Percentiles rank a stretch among this genome's conserved stretches.
These are phyloP conservation scores for Chaetomium cochliodes DNA, from an alignment of 495 filamentous ascomycete genomes.

Conservation along the genomic window DNA sequence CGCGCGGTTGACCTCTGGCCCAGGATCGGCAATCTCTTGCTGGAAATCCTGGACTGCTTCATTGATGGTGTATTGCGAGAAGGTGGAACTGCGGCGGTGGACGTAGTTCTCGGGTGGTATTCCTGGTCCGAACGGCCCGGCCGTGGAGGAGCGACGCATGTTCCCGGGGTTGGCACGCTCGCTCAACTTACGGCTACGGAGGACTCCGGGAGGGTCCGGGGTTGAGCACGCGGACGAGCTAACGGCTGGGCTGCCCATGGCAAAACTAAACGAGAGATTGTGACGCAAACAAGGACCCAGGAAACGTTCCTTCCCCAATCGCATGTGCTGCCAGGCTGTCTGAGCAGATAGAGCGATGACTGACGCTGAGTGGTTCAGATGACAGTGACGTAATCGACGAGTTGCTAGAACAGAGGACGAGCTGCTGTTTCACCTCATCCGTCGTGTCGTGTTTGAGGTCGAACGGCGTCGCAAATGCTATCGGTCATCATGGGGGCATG, in stretches of 20 bases:
- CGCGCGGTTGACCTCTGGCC: conserved; percentile 33
- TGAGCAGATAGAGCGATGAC: not conserved
- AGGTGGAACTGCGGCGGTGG: conserved; percentile 65
- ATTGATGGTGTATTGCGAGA: conserved; percentile 67
- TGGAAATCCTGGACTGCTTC: conserved; percentile 66
- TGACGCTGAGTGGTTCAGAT: not conserved
- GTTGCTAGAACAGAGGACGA: not conserved
- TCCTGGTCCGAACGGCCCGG: not conserved
- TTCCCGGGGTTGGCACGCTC: not conserved
- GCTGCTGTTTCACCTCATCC: not conserved
- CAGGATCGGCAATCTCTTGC: conserved; percentile 70
- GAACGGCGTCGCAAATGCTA: not conserved
- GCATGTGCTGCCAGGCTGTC: not conserved
- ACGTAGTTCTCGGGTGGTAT: conserved; percentile 34
- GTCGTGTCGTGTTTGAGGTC: not conserved
- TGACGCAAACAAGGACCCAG: too few relatives aligned
- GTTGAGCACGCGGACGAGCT: not conserved
- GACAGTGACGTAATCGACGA: conserved; percentile 4
- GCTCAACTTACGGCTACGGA: not conserved
- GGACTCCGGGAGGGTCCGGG: not conserved
- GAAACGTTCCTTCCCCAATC: not conserved
- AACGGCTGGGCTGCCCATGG: conserved; percentile 5
- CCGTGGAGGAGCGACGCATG: conserved; percentile 1
- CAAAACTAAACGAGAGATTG: too few relatives aligned
- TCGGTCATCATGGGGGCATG: not conserved